Conservation (phyloP, 352 stramenopile species). For the Globisporangium splendens region DNA sequence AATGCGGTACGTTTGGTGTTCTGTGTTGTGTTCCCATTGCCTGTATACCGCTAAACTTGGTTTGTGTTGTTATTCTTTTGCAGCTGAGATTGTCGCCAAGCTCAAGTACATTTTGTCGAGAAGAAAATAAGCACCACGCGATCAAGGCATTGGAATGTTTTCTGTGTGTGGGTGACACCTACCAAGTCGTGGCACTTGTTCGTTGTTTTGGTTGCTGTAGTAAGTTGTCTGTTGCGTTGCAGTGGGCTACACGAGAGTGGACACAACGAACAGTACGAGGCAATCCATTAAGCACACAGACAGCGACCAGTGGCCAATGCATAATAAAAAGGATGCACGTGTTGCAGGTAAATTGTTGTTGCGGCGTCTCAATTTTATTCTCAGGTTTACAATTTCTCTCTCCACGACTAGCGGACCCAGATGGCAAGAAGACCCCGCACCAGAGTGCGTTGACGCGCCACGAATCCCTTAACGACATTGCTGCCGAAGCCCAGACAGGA, state of each 20-base stretch:
- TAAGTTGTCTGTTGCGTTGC: too few relatives aligned
- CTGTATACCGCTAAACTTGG: neutral
- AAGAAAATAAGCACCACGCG: conserved; percentile 42
- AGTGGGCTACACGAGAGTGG: neutral
- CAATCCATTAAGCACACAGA: too few relatives aligned
- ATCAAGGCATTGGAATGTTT: neutral
- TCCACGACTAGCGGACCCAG: conserved; percentile 10
- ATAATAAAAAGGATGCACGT: neutral
- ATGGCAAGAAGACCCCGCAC: neutral
- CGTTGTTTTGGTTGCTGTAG: too few relatives aligned
- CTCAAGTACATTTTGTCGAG: conserved; percentile 89
- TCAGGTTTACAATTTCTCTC: conserved; percentile 31
- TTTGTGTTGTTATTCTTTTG: neutral
- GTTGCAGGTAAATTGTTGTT: conserved; percentile 40
- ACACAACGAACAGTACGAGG: too few relatives aligned
- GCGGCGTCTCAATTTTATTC: conserved; percentile 85
- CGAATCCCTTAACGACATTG: neutral
- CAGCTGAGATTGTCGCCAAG: conserved; percentile 87
- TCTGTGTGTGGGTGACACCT: neutral
- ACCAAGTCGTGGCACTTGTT: too few relatives aligned
- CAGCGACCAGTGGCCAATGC: too few relatives aligned
- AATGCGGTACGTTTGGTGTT: conserved; percentile 61
- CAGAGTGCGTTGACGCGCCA: neutral
- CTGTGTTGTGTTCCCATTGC: neutral
- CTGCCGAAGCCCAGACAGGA: conserved; percentile 7